A percentile compares a stretch with the other conserved stretches of the same genome.
Conservation (phyloP, 2,329 filamentous ascomycete species). For the Arthrobotrys musiformis region DNA sequence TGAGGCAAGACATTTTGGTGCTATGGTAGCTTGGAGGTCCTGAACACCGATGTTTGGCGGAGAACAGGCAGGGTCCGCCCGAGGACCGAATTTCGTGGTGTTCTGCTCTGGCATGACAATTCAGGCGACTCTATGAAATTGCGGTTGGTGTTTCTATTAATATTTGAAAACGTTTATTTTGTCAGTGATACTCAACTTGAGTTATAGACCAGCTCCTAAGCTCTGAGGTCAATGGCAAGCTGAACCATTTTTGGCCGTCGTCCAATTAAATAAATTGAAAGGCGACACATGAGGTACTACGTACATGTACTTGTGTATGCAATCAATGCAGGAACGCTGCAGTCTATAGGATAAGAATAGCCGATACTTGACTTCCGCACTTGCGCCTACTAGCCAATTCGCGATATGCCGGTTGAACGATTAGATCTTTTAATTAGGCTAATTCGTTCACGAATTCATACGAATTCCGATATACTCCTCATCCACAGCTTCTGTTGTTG, state of each 20-base stretch:
- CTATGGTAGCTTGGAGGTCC: slow-evolving; percentile 8
- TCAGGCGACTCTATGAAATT: background rate
- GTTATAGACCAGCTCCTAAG: too few species aligned
- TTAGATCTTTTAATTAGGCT: slow-evolving; percentile 29
- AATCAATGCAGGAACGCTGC: background rate
- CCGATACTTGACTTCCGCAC: background rate
- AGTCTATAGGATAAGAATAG: background rate
- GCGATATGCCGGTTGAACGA: slow-evolving; percentile 11
- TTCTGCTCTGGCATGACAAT: background rate
- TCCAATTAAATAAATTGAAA: background rate
- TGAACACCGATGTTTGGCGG: slow-evolving; percentile 43
- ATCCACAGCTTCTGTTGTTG: background rate
- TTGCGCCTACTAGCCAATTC: background rate
- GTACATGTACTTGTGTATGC: background rate
- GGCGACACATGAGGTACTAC: background rate
- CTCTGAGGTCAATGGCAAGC: too few species aligned
- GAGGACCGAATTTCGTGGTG: background rate
- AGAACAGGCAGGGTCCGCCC: background rate
- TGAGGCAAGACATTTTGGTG: slow-evolving; percentile 43
- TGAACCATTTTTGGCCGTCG: too few species aligned
- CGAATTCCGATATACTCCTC: background rate
- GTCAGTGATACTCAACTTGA: too few species aligned
- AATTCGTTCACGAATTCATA: background rate
- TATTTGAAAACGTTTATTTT: too few species aligned
- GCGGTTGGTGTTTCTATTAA: slow-evolving; percentile 33